Base-by-base conservation (phyloP, 768 basidiomycete species). In the Boletales sp. region DNA sequence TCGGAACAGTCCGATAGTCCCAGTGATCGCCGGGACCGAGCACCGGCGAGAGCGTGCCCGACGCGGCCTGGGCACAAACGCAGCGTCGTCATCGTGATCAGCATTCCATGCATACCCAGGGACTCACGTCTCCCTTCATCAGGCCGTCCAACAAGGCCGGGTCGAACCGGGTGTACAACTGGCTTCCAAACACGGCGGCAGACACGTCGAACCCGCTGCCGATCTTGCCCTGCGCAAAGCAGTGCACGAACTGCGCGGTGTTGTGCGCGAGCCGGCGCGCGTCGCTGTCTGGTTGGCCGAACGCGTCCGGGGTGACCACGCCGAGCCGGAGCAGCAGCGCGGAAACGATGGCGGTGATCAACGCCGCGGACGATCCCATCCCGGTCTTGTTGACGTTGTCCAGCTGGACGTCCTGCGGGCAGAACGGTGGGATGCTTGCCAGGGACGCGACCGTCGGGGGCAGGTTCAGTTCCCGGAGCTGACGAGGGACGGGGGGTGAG, bases 131-230 rank as follows among this genome's bases (percentile, higher is more conserved):
- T 36, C 44, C 57, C 34, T 51, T 50, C 63, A 66, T 64, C 21
- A 64, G 45, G 33, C 14, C 53, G 13, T 61, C 57, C 43, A 67
- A 40, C 49, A 70, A 74, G 55, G 51, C n/a, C 5, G 91, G 87
- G 61, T 81, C 80, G 65, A 97, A 97, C 40, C 94, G 82, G 19
- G 82, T 87, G 71, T 98, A 99, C 8, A 93, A 63, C 60, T 98
- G 95, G 62, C 92, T 94, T 19, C 96, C 96, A 67, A 88, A 98
- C 3, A 91, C 89, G 2, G 95, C 95, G 0, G 92, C 82, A 7
- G 91, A 84, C 41, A 99, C 90, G 62, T 99, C 96, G 71, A 99
- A 99, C 7, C 96, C 96, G 61, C 90, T 93, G 30, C 96, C 96
- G 14, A 99, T 86, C 70, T 99, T 99, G 36, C 96, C 96, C 71